These are phyloP conservation scores for Phoenix roebelenii DNA, from an alignment of 176 grass and related monocot genomes.

Conservation along the genomic window DNA sequence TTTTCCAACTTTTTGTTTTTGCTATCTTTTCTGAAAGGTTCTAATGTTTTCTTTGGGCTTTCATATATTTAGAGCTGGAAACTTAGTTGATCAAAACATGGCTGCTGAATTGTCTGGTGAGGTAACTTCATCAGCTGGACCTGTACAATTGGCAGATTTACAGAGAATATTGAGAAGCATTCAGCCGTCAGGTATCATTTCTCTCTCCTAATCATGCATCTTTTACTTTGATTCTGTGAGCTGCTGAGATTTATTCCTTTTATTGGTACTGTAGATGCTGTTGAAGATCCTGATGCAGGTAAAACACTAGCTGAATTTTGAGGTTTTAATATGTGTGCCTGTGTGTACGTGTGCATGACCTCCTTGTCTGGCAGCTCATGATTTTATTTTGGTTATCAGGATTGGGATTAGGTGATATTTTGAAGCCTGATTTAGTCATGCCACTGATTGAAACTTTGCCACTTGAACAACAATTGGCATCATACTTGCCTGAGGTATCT, in stretches of 20 bases:
- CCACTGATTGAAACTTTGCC: conserved; percentile 67
- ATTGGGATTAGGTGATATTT: conserved; percentile 78
- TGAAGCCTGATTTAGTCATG: conserved; percentile 81
- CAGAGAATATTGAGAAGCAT: conserved; percentile 97
- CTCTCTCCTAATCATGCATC: not conserved
- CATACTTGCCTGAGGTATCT: conserved; percentile 39
- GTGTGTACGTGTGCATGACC: too few species aligned
- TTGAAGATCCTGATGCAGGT: conserved; percentile 87
- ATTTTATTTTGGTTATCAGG: conserved; percentile 32
- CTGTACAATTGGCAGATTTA: conserved; percentile 68
- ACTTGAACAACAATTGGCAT: conserved; percentile 48
- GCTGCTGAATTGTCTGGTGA: conserved; percentile 77
- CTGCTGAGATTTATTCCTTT: not conserved
- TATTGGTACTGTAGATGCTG: conserved; percentile 30
- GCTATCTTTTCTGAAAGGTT: not conserved
- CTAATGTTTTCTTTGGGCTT: conserved; percentile 3
- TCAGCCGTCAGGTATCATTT: conserved; percentile 65
- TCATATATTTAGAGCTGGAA: conserved; percentile 56
- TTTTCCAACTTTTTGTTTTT: too few species aligned
- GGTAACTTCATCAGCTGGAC: conserved; percentile 82
- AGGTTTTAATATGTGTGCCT: too few species aligned
- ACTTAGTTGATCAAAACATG: conserved; percentile 97
- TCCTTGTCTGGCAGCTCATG: not conserved
- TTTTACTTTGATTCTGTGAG: too few species aligned
- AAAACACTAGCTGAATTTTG: not conserved